Evolutionary conservation across 345 rosid species (phyloP), one percentile per base, ranked within the genome.

Genomic region (Gynandropsis gynandra): DNA sequence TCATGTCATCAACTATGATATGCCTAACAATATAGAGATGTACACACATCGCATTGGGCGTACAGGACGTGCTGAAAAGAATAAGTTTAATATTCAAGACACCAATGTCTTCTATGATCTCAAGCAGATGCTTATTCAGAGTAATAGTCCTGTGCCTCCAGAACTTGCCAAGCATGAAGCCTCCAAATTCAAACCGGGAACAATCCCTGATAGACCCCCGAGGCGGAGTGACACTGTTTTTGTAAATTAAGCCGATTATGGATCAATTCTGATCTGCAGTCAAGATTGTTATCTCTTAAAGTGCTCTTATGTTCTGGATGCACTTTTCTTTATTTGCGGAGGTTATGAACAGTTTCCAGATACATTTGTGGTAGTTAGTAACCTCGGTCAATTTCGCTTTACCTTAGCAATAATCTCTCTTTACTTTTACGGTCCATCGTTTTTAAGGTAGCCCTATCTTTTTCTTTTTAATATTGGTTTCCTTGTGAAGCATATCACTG

Each of bases 61-160:
- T 74, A 92, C 95, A 11, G 96, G 93, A 7, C 95, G 93, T 72
- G 98, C 96, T 36, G 96, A 95, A 46, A 92, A 92, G 72, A 87
- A 87, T 2, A 96, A 96, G 71, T 70, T 82, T 96, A 9, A 87
- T 96, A 33, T 92, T 92, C 75, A 76, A 0, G 98, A 92, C 62
- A 54, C 74, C 0, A 89, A 92, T 32, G 96, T 92, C 33, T 87
- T 87, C 62, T 92, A 87, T 65, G 98, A 92, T 78, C 86, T 87
- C 47, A 92, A 82, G 80, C 96, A 87, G 77, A 87, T 87, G 98
- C 96, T 92, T 63, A 73, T 77, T 63, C 95, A 87, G 77, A 92
- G 89, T 56, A 85, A 88, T 59, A 87, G 95, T 61, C 71, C 78
- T 1, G 86, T 92, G 56, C 98, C 98, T 50, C 89, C 86, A 42